Conservation (phyloP, 371 early-diverging fungal genomes). For the Chytridium lagenaria region DNA sequence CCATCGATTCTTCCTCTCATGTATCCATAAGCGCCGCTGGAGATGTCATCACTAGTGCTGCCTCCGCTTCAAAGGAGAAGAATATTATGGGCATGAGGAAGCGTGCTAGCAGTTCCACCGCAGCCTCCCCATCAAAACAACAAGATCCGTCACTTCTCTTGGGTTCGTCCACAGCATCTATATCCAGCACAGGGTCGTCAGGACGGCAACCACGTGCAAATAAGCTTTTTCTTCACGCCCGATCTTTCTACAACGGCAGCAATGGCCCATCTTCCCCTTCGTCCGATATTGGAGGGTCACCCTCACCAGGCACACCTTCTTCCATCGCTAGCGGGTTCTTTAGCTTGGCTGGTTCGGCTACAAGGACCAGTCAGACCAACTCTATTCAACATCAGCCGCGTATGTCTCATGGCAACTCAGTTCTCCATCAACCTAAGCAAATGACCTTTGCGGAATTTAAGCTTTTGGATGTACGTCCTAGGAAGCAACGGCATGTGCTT, state of each 20-base stretch:
- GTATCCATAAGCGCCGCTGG: neutral
- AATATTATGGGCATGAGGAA: constrained; percentile 16
- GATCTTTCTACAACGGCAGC: neutral
- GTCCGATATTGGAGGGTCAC: neutral
- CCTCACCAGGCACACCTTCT: constrained; percentile 11
- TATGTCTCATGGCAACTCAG: neutral
- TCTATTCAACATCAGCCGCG: constrained; percentile 5
- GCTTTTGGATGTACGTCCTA: constrained; percentile 25
- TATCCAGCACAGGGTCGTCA: neutral
- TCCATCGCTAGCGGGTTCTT: constrained; percentile 3
- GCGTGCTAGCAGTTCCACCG: constrained; percentile 10
- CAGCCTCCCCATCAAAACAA: neutral
- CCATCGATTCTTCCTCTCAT: neutral
- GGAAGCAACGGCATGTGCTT: constrained; percentile 33
- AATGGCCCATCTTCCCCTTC: neutral
- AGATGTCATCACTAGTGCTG: neutral
- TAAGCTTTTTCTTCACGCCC: constrained; percentile 9
- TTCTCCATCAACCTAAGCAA: neutral
- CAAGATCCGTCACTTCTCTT: neutral
- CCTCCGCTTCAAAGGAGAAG: constrained; percentile 1
- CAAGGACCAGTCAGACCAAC: constrained; percentile 8
- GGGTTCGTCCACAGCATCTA: neutral
- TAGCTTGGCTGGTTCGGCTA: neutral
- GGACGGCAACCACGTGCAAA: neutral
- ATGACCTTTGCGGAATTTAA: constrained; percentile 38